phyloP scores from a whole-genome alignment of 2,329 filamentous ascomycete genomes.

The Metarhizium brunneum region DNA sequence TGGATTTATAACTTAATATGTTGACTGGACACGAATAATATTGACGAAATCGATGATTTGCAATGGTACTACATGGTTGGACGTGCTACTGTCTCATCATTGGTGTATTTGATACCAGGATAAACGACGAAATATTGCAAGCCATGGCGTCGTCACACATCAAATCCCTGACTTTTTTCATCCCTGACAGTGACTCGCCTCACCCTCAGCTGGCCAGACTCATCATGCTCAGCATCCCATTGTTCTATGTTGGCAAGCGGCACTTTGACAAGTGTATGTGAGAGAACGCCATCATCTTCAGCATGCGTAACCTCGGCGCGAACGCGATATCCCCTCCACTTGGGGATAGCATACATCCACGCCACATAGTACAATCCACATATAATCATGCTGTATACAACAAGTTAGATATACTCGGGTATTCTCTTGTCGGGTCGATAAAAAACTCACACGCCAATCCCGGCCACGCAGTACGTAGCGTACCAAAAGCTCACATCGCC shows the following conservation, averaged over 20 bases:
- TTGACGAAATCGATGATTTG: too few relatives aligned
- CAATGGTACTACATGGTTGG: too few relatives aligned
- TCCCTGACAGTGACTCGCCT: not conserved
- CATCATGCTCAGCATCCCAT: slow-evolving; percentile 48
- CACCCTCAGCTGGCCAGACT: slow-evolving; percentile 2
- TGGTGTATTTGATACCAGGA: too few relatives aligned
- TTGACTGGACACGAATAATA: not conserved
- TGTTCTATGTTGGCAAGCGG: slow-evolving; percentile 35
- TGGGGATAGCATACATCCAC: slow-evolving; percentile 50
- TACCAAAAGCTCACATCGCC: slow-evolving; percentile 69
- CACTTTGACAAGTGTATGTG: slow-evolving; percentile 43
- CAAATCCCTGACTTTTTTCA: not conserved
- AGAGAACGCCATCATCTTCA: slow-evolving; percentile 34
- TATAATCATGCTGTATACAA: slow-evolving; percentile 30
- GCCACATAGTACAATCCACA: slow-evolving; percentile 49
- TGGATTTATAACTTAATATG: not conserved
- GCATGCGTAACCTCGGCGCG: slow-evolving; percentile 44
- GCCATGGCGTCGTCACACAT: not conserved
- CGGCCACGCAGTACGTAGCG: slow-evolving; percentile 56
- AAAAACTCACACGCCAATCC: slow-evolving; percentile 50
- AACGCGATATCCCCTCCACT: slow-evolving; percentile 41
- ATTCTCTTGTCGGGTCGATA: not conserved
- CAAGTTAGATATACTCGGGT: not conserved
- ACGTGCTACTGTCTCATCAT: too few relatives aligned
- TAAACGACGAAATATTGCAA: too few relatives aligned